These are phyloP conservation scores for Pouteria campechiana DNA, from an alignment of 179 eudicot species.

Conservation along the genomic window DNA sequence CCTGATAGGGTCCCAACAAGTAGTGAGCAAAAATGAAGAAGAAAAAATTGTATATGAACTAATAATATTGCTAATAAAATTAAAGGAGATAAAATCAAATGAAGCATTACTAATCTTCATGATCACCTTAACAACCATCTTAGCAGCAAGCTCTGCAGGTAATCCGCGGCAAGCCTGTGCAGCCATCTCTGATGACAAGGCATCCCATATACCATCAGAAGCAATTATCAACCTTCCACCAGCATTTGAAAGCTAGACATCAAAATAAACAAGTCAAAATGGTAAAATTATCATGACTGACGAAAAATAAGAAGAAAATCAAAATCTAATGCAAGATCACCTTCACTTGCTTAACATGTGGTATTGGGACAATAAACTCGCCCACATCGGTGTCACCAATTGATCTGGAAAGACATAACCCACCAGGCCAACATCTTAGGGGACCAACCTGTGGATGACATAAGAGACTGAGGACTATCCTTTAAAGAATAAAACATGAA, in stretches of 20 bases:
- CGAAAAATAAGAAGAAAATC: neutral
- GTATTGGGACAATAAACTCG: constrained; percentile 76
- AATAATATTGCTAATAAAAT: too few species aligned
- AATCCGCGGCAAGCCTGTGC: constrained; percentile 88
- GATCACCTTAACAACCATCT: constrained; percentile 92
- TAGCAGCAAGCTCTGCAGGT: constrained; percentile 94
- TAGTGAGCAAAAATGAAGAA: too few species aligned
- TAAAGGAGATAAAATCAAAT: too few species aligned
- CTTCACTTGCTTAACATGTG: constrained; percentile 91
- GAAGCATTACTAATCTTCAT: too few species aligned
- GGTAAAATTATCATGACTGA: neutral
- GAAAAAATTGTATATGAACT: too few species aligned
- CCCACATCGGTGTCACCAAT: constrained; percentile 92
- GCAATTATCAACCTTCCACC: constrained; percentile 98
- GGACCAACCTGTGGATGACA: constrained; percentile 79
- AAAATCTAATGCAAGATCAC: constrained; percentile 13
- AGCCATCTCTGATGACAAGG: constrained; percentile 72
- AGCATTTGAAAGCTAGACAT: constrained; percentile 59
- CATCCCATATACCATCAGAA: constrained; percentile 97
- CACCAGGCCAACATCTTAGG: constrained; percentile 88
- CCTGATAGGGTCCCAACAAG: too few species aligned
- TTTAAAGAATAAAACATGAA: neutral
- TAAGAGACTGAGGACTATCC: too few species aligned
- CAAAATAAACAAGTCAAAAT: too few species aligned
- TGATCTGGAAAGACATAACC: constrained; percentile 76